Percentiles rank a stretch among this genome's conserved stretches.
Conservation (phyloP, 352 stramenopile species). For the Pythium inflatum region DNA sequence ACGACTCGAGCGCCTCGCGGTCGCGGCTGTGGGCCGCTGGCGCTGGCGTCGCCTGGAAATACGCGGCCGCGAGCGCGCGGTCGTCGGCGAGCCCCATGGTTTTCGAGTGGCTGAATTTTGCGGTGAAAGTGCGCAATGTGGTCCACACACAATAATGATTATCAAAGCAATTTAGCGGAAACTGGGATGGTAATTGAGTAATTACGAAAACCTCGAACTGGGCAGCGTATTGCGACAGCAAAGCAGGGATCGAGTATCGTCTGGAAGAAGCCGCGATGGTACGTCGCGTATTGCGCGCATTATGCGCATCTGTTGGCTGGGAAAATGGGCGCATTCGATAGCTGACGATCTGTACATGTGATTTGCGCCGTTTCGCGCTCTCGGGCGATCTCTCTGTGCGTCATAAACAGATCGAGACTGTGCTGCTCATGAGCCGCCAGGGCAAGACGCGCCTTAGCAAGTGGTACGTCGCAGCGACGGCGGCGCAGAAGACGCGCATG, state of each 20-base stretch:
- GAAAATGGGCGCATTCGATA: background rate
- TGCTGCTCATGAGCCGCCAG: slow-evolving; percentile 91
- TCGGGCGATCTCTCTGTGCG: background rate
- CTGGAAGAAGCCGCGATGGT: slow-evolving; percentile 5
- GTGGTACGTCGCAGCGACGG: slow-evolving; percentile 84
- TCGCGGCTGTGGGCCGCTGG: slow-evolving; percentile 43
- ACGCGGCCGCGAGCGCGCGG: slow-evolving; percentile 42
- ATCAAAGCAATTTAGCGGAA: too few species aligned
- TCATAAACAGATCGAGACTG: slow-evolving; percentile 76
- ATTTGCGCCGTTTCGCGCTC: slow-evolving; percentile 21
- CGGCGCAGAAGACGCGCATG: slow-evolving; percentile 87
- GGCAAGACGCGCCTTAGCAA: slow-evolving; percentile 92
- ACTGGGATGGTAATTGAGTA: too few species aligned
- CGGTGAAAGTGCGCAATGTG: too few species aligned
- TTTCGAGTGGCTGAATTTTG: too few species aligned
- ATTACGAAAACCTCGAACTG: too few species aligned
- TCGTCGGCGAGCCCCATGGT: slow-evolving; percentile 27
- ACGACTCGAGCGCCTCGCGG: slow-evolving; percentile 52
- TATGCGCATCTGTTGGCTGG: background rate
- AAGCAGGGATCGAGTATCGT: background rate
- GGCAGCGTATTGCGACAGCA: slow-evolving; percentile 16
- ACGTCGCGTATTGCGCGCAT: background rate
- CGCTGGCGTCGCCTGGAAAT: slow-evolving; percentile 56
- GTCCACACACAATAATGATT: too few species aligned
- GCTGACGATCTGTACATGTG: slow-evolving; percentile 11